A percentile compares a stretch with the other conserved stretches of the same genome.
phyloP scores from a whole-genome alignment of 2,329 filamentous ascomycete species.

The Chrysoporthe austroafricana region DNA sequence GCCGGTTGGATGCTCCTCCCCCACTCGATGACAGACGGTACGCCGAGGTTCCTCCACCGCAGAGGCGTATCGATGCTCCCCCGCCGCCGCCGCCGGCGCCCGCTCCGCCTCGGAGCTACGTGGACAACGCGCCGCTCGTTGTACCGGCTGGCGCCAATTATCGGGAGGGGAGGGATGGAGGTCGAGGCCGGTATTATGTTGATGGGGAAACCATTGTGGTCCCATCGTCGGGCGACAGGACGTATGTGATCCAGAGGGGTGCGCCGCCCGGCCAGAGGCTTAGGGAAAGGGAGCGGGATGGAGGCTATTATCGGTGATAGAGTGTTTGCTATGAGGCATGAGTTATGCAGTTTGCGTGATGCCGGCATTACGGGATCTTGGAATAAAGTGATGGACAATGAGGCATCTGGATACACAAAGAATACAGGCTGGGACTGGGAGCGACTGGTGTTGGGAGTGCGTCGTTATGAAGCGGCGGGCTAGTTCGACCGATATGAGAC shows the following conservation, averaged over 20 bases:
- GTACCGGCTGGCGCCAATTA: constrained; percentile 5
- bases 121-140: constrained; percentile 6
- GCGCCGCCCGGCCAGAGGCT: constrained; percentile 19
- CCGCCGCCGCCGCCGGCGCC: constrained; percentile 16
- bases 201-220: constrained; percentile 23
- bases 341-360: background rate
- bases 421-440: background rate
- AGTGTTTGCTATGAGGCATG: background rate
- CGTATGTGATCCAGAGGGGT: constrained; percentile 20
- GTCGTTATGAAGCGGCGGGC: background rate
- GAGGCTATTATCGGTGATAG: constrained; percentile 17
- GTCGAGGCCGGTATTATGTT: constrained; percentile 19
- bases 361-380: background rate
- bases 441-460: background rate
- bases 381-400: background rate
- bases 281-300: constrained; percentile 10
- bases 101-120: constrained; percentile 12
- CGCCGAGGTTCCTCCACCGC: background rate
- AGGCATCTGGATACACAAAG: background rate
- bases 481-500: background rate
- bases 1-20: constrained; percentile 5
- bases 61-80: background rate
- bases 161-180: background rate
- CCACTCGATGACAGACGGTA: constrained; percentile 1
- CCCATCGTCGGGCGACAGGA: constrained; percentile 18